A percentile compares a stretch with the other conserved stretches of the same genome.
These are phyloP conservation scores for Exophiala mesophila DNA, from an alignment of 2,329 filamentous ascomycete species.

Conservation along the genomic window DNA sequence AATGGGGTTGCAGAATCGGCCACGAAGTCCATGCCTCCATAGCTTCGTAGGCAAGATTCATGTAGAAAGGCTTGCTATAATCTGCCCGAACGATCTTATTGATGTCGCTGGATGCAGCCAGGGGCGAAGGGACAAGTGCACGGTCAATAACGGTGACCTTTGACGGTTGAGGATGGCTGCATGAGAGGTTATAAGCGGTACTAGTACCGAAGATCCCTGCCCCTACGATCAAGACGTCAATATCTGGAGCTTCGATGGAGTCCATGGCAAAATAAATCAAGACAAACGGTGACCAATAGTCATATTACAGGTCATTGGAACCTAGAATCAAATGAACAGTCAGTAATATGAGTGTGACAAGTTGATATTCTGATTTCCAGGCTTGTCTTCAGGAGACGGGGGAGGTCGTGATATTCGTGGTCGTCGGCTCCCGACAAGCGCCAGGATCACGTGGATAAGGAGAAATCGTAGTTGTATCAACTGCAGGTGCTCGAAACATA, in stretches of 20 bases:
- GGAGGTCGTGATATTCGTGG: too few species aligned
- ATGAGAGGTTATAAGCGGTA: constrained; percentile 56
- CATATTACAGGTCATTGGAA: too few species aligned
- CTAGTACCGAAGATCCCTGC: constrained; percentile 62
- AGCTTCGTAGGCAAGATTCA: constrained; percentile 60
- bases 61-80: constrained; percentile 61
- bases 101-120: constrained; percentile 66
- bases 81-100: constrained; percentile 69
- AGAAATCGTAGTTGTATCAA: too few species aligned
- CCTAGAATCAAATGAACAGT: too few species aligned
- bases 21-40: constrained; percentile 57
- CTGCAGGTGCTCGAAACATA: too few species aligned
- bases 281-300: too few species aligned
- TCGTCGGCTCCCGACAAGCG: too few species aligned
- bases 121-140: constrained; percentile 33
- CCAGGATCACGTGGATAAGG: too few species aligned
- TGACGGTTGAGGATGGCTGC: constrained; percentile 29
- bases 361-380: too few species aligned
- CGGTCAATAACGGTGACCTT: constrained; percentile 56
- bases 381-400: too few species aligned
- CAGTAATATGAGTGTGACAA: too few species aligned
- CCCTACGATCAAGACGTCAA: constrained; percentile 52
- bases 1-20: constrained; percentile 52
- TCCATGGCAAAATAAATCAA: too few species aligned
- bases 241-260: constrained; percentile 15